Conservation (phyloP, 2,329 filamentous ascomycete genomes). For the Botrytis tulipae region DNA sequence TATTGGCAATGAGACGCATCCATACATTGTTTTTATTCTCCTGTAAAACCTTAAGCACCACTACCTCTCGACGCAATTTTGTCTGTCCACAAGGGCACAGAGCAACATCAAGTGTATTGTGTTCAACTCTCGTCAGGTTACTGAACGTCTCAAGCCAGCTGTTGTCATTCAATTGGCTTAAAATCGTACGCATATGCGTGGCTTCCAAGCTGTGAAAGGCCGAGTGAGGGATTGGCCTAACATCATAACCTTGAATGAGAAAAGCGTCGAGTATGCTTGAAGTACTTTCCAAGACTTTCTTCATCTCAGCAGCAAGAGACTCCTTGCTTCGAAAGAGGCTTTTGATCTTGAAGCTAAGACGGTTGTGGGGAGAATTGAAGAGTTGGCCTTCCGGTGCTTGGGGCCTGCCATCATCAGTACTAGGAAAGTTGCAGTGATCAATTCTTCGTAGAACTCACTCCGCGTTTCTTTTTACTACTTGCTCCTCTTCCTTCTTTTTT, state of each 20-base stretch:
- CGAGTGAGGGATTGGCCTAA: conserved; percentile 32
- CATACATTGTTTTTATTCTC: conserved; percentile 29
- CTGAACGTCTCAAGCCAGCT: conserved; percentile 35
- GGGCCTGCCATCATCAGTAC: conserved; percentile 26
- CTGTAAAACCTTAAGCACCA: conserved; percentile 32
- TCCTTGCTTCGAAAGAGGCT: conserved; percentile 34
- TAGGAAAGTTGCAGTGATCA: not conserved
- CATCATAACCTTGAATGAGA: conserved; percentile 26
- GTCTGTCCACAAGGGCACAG: conserved; percentile 16
- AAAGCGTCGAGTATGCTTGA: conserved; percentile 31
- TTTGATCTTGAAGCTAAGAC: conserved; percentile 31
- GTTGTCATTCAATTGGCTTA: conserved; percentile 31
- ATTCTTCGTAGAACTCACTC: not conserved
- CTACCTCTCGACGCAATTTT: conserved; percentile 25
- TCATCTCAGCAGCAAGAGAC: conserved; percentile 35
- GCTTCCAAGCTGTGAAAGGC: conserved; percentile 34
- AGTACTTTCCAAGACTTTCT: conserved; percentile 25
- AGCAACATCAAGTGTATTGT: conserved; percentile 22
- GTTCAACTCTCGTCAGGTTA: conserved; percentile 24
- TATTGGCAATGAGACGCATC: conserved; percentile 25
- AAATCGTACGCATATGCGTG: conserved; percentile 35
- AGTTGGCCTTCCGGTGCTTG: conserved; percentile 25
- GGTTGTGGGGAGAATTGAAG: conserved; percentile 29
- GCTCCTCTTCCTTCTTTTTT: not conserved
- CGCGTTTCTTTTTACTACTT: not conserved